A percentile compares a stretch with the other conserved stretches of the same genome.
These are phyloP conservation scores for Ogataea pini DNA, from an alignment of 805 yeast genomes.

Conservation along the genomic window DNA sequence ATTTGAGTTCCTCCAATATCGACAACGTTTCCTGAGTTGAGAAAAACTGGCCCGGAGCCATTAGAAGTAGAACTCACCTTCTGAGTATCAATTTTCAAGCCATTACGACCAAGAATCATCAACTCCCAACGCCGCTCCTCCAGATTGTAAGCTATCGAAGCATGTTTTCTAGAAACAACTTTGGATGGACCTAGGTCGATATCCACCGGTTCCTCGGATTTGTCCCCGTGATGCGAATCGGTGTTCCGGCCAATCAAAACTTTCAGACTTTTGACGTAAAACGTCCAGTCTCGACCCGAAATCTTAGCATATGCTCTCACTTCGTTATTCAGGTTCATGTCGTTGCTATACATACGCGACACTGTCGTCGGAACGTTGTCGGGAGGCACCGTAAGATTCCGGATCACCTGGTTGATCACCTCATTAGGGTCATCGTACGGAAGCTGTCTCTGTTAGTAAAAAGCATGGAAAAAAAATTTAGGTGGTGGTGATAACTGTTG, in stretches of 20 bases:
- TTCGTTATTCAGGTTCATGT: constrained; percentile 64
- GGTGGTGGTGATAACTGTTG: too few species aligned
- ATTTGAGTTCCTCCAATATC: constrained; percentile 98
- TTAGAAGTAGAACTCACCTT: constrained; percentile 42
- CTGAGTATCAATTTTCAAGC: constrained; percentile 84
- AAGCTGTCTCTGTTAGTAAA: constrained; percentile 15
- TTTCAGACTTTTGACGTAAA: constrained; percentile 75
- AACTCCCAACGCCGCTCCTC: constrained; percentile 84
- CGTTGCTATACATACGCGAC: constrained; percentile 70
- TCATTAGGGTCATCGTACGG: constrained; percentile 60
- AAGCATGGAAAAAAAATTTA: not conserved
- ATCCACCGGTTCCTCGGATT: constrained; percentile 46
- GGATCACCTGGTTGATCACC: constrained; percentile 71
- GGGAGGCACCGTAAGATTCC: constrained; percentile 68
- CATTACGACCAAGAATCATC: constrained; percentile 83
- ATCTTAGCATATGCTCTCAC: constrained; percentile 98
- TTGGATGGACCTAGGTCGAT: constrained; percentile 97
- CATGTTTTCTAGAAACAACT: constrained; percentile 93
- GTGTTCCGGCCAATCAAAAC: constrained; percentile 89
- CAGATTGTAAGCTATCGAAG: constrained; percentile 75
- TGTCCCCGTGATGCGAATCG: constrained; percentile 27
- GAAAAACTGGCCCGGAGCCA: constrained; percentile 46
- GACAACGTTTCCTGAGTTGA: constrained; percentile 84
- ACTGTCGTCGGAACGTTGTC: constrained; percentile 67
- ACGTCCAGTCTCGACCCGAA: constrained; percentile 93